Conservation (phyloP, 805 yeast species). For the Komagataella kurtzmanii region DNA sequence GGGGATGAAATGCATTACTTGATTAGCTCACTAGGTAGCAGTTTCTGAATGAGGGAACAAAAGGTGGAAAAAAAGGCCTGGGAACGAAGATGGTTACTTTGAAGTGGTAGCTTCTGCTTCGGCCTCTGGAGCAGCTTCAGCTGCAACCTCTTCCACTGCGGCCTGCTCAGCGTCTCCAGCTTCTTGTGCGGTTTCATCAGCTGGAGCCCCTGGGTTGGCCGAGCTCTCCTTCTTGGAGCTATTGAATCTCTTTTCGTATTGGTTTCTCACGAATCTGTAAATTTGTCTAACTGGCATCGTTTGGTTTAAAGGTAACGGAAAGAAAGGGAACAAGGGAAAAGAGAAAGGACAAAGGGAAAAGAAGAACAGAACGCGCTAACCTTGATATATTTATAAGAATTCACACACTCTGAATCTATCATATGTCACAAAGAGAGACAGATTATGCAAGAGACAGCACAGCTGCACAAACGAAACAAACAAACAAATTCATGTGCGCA, state of each 20-base stretch:
- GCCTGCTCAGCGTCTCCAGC: constrained; percentile 2
- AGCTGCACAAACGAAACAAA: not conserved
- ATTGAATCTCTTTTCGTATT: constrained; percentile 17
- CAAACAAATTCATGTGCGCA: not conserved
- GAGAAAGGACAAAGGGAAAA: not conserved
- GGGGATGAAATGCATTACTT: not conserved
- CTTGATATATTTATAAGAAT: not conserved
- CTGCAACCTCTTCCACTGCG: constrained; percentile 6
- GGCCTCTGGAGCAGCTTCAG: constrained; percentile 9
- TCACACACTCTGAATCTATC: not conserved
- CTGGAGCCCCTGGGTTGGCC: constrained; percentile 3
- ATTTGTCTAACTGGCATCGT: constrained; percentile 22
- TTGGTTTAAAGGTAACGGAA: not conserved
- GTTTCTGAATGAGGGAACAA: constrained; percentile 3
- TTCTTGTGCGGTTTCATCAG: constrained; percentile 1
- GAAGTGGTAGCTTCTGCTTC: constrained; percentile 3
- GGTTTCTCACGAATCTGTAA: constrained; percentile 15
- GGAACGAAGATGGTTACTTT: not conserved
- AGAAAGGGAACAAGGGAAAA: constrained; percentile 1
- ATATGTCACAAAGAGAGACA: not conserved
- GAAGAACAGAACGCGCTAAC: not conserved
- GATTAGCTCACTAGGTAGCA: not conserved
- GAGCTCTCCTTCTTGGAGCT: constrained; percentile 5
- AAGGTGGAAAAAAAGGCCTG: too few relatives aligned
- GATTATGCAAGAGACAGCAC: constrained; percentile 1